Percentiles rank a stretch among this genome's conserved stretches.
Conservation (phyloP, 805 yeast species). For the Myxozyma mucilagina region DNA sequence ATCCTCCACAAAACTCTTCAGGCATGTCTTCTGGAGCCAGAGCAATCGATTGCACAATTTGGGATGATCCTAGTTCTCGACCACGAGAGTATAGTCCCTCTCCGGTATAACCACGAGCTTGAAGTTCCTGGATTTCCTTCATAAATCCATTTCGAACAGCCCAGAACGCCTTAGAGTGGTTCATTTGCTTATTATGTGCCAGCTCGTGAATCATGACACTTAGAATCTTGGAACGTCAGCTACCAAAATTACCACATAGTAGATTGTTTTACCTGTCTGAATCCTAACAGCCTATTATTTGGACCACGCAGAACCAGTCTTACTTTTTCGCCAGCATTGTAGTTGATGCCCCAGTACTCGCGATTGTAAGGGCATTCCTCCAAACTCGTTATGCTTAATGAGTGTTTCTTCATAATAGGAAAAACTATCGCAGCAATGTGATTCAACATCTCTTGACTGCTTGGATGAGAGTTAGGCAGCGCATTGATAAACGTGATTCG, state of each 20-base stretch:
- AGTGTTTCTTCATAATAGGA: slow-evolving; percentile 31
- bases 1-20: slow-evolving; percentile 28
- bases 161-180: slow-evolving; percentile 31
- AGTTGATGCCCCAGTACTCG: slow-evolving; percentile 33
- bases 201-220: slow-evolving; percentile 33
- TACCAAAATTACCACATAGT: not conserved
- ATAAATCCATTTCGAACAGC: slow-evolving; percentile 27
- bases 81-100: slow-evolving; percentile 33
- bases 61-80: slow-evolving; percentile 18
- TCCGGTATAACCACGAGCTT: slow-evolving; percentile 31
- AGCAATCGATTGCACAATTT: slow-evolving; percentile 16
- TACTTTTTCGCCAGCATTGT: slow-evolving; percentile 32
- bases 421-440: slow-evolving; percentile 33
- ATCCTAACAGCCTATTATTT: slow-evolving; percentile 21
- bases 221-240: slow-evolving; percentile 12
- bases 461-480: slow-evolving; percentile 25
- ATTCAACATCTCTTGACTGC: slow-evolving; percentile 23
- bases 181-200: slow-evolving; percentile 32
- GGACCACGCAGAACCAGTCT: slow-evolving; percentile 30
- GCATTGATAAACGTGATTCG: slow-evolving; percentile 30
- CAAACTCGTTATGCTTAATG: slow-evolving; percentile 27
- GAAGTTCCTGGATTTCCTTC: slow-evolving; percentile 24
- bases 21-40: slow-evolving; percentile 27
- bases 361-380: slow-evolving; percentile 29
- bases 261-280: slow-evolving; percentile 13